These are phyloP conservation scores for Botrytis galanthina DNA, from an alignment of 2,329 filamentous ascomycete species.

Conservation along the genomic window DNA sequence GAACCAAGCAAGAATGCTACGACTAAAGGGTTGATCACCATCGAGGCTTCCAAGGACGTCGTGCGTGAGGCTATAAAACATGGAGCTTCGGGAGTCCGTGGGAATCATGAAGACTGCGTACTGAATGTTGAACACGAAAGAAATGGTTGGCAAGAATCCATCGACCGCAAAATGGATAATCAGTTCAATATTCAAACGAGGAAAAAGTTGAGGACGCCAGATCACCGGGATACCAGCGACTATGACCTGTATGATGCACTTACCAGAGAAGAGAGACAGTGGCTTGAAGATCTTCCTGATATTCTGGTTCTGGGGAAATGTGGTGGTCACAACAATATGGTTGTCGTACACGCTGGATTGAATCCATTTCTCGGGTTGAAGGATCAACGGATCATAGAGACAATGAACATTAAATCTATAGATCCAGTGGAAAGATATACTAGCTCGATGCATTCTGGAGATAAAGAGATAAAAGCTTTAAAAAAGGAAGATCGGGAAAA, in stretches of 20 bases:
- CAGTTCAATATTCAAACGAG: not conserved
- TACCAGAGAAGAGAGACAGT: not conserved
- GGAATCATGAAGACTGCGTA: not conserved
- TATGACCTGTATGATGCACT: not conserved
- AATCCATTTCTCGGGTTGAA: not conserved
- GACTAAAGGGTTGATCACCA: not conserved
- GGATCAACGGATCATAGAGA: not conserved
- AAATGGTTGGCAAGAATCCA: not conserved
- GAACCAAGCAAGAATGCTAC: not conserved
- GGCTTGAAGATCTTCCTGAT: conserved; percentile 1
- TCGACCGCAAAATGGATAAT: not conserved
- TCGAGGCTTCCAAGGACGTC: not conserved
- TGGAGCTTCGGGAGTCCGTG: not conserved
- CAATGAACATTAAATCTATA: conserved; percentile 7
- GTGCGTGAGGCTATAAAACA: not conserved
- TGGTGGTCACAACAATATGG: not conserved
- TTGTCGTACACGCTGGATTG: not conserved
- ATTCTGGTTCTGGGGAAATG: not conserved
- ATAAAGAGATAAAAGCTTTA: not conserved
- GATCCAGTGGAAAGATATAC: not conserved
- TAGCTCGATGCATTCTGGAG: not conserved
- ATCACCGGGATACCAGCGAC: not conserved
- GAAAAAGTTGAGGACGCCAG: not conserved
- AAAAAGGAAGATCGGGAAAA: too few species aligned
- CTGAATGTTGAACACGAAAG: not conserved